These are phyloP conservation scores for Nelumbo lutea DNA, from an alignment of 164 flowering plant genomes.

Conservation along the genomic window DNA sequence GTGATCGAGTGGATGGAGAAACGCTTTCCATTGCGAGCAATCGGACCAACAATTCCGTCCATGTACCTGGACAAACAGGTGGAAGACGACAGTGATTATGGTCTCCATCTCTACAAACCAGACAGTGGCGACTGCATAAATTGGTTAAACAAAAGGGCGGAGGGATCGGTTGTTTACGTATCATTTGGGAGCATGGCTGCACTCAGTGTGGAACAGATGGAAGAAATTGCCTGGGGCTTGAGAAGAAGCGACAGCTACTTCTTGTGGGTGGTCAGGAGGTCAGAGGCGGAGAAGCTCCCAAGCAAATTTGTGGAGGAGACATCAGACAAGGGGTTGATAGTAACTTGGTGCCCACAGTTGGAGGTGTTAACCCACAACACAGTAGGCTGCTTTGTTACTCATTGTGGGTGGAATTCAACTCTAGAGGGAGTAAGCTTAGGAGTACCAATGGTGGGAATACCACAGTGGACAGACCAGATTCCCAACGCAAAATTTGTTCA, in stretches of 20 bases:
- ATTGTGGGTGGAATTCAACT: conserved; percentile 60
- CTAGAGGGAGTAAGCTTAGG: conserved; percentile 44
- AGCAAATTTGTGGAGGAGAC: conserved; percentile 6
- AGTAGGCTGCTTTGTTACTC: conserved; percentile 45
- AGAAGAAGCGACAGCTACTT: conserved; percentile 8
- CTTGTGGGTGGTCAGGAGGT: conserved; percentile 26
- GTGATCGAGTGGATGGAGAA: too few species aligned
- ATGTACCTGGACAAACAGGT: too few species aligned
- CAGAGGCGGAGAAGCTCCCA: not conserved
- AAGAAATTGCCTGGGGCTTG: conserved; percentile 18
- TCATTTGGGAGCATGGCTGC: conserved; percentile 10
- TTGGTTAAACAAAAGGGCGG: conserved; percentile 4
- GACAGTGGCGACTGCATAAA: not conserved
- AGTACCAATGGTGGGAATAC: conserved; percentile 49
- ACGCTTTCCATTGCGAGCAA: too few species aligned
- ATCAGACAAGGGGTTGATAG: conserved; percentile 27
- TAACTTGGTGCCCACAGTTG: conserved; percentile 40
- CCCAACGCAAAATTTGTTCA: conserved; percentile 42
- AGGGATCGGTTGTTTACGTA: conserved; percentile 8
- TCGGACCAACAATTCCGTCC: too few species aligned
- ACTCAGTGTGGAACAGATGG: conserved; percentile 17
- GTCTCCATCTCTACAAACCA: not conserved
- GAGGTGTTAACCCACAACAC: conserved; percentile 30
- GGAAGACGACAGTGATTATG: too few species aligned
- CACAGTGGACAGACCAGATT: conserved; percentile 50